Evolutionary conservation across 352 stramenopile genomes (phyloP).

Genomic region (Globisporangium alternatum): DNA sequence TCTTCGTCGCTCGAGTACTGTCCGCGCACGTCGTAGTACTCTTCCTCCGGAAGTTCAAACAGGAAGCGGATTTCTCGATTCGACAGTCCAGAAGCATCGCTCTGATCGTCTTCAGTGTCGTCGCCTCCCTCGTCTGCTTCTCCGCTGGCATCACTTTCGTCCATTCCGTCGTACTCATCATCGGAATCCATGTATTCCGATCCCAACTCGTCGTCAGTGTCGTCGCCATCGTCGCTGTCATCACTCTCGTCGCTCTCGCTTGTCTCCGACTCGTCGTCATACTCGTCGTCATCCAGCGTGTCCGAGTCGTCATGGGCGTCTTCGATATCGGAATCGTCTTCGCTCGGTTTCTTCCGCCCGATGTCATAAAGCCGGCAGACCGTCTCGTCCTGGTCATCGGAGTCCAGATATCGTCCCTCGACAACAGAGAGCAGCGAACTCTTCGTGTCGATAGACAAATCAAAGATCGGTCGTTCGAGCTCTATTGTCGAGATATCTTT

Average conservation of each 20-base stretch:
- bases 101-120: conserved; percentile 27
- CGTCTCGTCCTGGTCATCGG: conserved; percentile 64
- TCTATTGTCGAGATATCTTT: conserved; percentile 84
- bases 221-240: conserved; percentile 44
- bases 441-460: conserved; percentile 61
- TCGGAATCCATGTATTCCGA: conserved; percentile 31
- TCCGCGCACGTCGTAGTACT: conserved; percentile 69
- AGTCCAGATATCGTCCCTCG: conserved; percentile 71
- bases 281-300: conserved; percentile 74
- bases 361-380: conserved; percentile 88
- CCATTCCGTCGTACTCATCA: conserved; percentile 37
- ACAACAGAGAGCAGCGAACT: conserved; percentile 68
- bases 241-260: conserved; percentile 40
- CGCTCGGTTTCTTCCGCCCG: conserved; percentile 74
- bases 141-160: conserved; percentile 21
- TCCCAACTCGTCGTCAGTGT: conserved; percentile 34
- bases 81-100: conserved; percentile 35
- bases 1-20: conserved; percentile 80
- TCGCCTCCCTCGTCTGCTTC: conserved; percentile 23
- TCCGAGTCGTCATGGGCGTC: conserved; percentile 68
- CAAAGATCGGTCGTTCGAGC: conserved; percentile 72
- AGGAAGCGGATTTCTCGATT: conserved; percentile 62
- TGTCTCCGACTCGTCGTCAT: conserved; percentile 60
- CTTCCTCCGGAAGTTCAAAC: conserved; percentile 64
- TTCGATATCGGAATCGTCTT: conserved; percentile 88